Conservation (phyloP, 306 rosid genomes). For the Alnus rubra region DNA sequence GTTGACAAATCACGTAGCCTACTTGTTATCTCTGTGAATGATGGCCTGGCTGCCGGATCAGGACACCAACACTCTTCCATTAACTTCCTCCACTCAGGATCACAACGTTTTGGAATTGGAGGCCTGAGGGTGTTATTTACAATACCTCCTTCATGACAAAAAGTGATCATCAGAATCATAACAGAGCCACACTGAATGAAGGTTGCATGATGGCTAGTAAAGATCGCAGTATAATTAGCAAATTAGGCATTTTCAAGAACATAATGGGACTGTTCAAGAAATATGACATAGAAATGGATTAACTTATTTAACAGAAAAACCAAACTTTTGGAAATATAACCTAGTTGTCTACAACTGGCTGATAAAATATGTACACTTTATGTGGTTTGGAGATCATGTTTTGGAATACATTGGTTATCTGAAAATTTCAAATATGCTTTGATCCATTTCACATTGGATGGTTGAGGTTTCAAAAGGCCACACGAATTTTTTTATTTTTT, state of each 20-base stretch:
- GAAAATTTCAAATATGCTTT: not conserved
- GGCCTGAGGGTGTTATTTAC: constrained; percentile 89
- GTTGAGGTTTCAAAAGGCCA: not conserved
- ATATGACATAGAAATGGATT: not conserved
- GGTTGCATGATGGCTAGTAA: not conserved
- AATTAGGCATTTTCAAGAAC: not conserved
- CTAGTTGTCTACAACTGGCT: not conserved
- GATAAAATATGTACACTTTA: not conserved
- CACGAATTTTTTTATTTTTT: not conserved
- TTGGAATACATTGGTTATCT: not conserved
- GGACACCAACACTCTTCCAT: constrained; percentile 96
- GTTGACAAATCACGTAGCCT: constrained; percentile 72
- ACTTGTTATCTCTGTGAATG: constrained; percentile 69
- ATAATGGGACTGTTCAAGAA: no score
- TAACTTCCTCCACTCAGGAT: constrained; percentile 70
- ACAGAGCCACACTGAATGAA: not conserved
- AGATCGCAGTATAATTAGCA: not conserved
- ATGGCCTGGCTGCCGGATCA: constrained; percentile 72
- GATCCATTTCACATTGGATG: not conserved
- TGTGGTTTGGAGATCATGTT: not conserved
- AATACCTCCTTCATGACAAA: constrained; percentile 69
- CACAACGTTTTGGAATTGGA: constrained; percentile 79
- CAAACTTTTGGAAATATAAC: not conserved
- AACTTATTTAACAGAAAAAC: not conserved
- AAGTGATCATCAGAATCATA: constrained; percentile 22